Percentiles rank a stretch among this genome's conserved stretches.
These are phyloP conservation scores for Diaporthe vaccinii DNA, from an alignment of 2,329 filamentous ascomycete genomes.

Conservation along the genomic window DNA sequence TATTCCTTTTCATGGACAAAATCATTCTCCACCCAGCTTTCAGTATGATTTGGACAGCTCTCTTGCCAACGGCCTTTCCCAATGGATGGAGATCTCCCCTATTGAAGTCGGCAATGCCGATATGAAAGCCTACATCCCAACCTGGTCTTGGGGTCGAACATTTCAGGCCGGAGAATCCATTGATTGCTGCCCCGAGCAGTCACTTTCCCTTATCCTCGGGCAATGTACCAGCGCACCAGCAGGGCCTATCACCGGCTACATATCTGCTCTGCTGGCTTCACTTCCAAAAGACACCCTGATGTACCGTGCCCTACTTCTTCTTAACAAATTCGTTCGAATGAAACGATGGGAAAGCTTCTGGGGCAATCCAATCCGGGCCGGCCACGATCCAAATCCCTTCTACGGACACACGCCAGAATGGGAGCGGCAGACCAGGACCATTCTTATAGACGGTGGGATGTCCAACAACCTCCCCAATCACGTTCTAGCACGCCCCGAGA, in stretches of 20 bases:
- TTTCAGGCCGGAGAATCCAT: background rate
- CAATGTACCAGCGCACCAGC: background rate
- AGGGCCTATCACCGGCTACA: background rate
- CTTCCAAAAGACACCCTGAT: background rate
- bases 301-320: background rate
- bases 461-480: background rate
- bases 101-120: background rate
- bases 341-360: background rate
- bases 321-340: background rate
- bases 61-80: background rate
- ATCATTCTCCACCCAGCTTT: background rate
- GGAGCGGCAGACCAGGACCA: constrained; percentile 1
- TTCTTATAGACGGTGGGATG: background rate
- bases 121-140: background rate
- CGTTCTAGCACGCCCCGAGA: background rate
- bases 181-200: background rate
- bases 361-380: background rate
- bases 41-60: background rate
- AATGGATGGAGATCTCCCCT: background rate
- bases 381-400: background rate
- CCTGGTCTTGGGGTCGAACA: background rate
- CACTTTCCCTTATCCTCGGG: background rate
- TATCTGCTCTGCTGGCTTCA: background rate
- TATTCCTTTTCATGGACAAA: background rate
- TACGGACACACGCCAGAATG: background rate